Conservation (phyloP, 257 asterid species). For the Anisodus acutangulus region DNA sequence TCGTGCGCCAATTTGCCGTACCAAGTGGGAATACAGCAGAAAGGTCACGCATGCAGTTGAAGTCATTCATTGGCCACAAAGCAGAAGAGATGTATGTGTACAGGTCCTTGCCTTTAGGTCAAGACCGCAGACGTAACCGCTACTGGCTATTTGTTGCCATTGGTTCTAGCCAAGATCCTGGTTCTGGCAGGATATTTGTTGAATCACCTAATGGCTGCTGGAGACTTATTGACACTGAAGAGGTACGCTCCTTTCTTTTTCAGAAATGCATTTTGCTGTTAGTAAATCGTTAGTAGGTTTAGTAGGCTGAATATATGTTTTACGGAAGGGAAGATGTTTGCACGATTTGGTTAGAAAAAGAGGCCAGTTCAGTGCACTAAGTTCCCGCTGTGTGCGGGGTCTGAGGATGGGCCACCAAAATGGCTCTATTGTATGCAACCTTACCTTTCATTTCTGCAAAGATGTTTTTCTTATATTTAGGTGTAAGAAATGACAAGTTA, state of each 20-base stretch:
- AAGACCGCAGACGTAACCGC: slow-evolving; percentile 93
- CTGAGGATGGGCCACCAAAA: background rate
- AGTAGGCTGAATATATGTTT: background rate
- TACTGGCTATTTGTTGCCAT: slow-evolving; percentile 95
- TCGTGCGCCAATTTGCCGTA: slow-evolving; percentile 50
- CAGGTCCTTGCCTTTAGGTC: slow-evolving; percentile 97
- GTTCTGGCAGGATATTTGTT: slow-evolving; percentile 90
- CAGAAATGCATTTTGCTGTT: background rate
- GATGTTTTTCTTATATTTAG: background rate
- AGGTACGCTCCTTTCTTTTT: slow-evolving; percentile 50
- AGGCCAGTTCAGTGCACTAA: background rate
- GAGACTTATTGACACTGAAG: slow-evolving; percentile 83
- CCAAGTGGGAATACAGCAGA: slow-evolving; percentile 78
- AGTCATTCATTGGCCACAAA: slow-evolving; percentile 85
- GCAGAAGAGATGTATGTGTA: slow-evolving; percentile 89
- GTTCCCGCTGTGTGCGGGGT: background rate
- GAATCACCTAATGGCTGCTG: slow-evolving; percentile 77
- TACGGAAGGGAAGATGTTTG: background rate
- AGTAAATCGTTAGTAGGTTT: background rate
- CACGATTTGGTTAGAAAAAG: background rate
- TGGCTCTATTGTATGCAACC: slow-evolving; percentile 6
- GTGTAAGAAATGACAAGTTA: slow-evolving; percentile 23
- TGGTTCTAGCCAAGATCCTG: slow-evolving; percentile 84
- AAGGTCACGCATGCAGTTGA: slow-evolving; percentile 88
- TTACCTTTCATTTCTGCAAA: slow-evolving; percentile 14